Base-by-base conservation (phyloP, 495 filamentous ascomycete genomes). In the Podospora pseudocomata region DNA sequence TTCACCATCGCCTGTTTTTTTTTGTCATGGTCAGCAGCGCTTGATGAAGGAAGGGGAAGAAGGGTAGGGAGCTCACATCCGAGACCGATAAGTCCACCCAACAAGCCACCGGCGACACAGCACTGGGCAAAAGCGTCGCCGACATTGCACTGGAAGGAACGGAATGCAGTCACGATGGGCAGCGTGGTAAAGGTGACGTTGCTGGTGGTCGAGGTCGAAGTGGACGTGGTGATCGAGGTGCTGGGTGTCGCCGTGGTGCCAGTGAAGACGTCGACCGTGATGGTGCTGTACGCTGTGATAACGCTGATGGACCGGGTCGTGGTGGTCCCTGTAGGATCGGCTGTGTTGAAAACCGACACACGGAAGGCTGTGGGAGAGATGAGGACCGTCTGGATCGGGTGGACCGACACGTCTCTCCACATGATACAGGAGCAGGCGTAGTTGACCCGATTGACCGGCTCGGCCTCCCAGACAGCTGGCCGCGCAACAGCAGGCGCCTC, bases 321-420 rank as follows among this genome's bases (percentile, higher is more conserved):
- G 16, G n/a, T 19, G 13, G 55, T 20, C 5, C n/a, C 23, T 7
- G 23, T 20, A 19, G 55, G n/a, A 18, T 58, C 55, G 13, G 23
- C 55, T 18, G 55, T 58, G 5, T 6, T 4, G 55, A 58, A 20
- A 4, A 26, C 55, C 3, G 55, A 58, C 4, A 26, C 55, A 23
- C 55, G 55, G 55, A 20, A 7, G 55, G 55, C 55, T 19, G 55
- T 19, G 55, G 55, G 55, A 18, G 55, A 20, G n/a, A 58, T 9
- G 19, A 58, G n/a, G n/a, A 58, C 55, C n/a, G 55, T 58, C n/a
- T 58, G n/a, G n/a, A 20, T 19, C n/a, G 55, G n/a, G n/a, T 58
- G 55, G 23, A 58, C 55, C 19, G n/a, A 26, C 55, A 58, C 55
- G 55, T 58, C 55, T 19, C 55, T 19, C n/a, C 23, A 58, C 55